Evolutionary conservation across 495 filamentous ascomycete species (phyloP).

Genomic region (Corynascus novoguineensis): DNA sequence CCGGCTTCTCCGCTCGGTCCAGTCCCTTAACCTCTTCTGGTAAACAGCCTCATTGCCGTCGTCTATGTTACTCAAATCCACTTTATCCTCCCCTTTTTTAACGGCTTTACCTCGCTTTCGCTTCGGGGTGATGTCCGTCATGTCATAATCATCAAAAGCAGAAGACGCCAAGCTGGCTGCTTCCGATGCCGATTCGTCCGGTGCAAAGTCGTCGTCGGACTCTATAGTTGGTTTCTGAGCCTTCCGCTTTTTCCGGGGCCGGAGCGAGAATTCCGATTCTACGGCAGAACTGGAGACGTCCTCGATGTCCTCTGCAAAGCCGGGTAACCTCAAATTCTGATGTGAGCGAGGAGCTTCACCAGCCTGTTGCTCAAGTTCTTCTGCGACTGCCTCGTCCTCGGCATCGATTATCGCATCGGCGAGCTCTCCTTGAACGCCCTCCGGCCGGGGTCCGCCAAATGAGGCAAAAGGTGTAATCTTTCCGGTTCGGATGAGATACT

Average conservation of each 20-base stretch:
- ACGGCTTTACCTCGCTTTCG: constrained; percentile 37
- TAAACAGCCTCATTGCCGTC: constrained; percentile 88
- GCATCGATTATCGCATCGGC: constrained; percentile 71
- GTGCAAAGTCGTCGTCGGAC: constrained; percentile 44
- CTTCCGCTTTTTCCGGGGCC: constrained; percentile 45
- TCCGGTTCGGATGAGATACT: constrained; percentile 89
- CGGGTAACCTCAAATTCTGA: constrained; percentile 72
- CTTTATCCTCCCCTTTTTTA: constrained; percentile 41
- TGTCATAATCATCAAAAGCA: constrained; percentile 35
- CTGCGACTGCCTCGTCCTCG: constrained; percentile 53
- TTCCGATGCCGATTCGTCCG: constrained; percentile 26
- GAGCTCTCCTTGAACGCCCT: constrained; percentile 55
- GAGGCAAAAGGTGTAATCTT: constrained; percentile 95
- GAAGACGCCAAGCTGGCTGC: constrained; percentile 27
- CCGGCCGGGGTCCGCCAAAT: constrained; percentile 49
- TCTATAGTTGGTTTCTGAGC: constrained; percentile 24
- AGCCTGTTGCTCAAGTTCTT: constrained; percentile 52
- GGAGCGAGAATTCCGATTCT: constrained; percentile 47
- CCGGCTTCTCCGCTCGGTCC: constrained; percentile 62
- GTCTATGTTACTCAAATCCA: constrained; percentile 74
- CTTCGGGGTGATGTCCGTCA: constrained; percentile 31
- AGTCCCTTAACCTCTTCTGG: constrained; percentile 66
- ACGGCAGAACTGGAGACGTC: constrained; percentile 20
- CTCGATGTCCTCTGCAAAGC: constrained; percentile 55
- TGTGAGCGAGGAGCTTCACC: constrained; percentile 62